Base-by-base conservation (phyloP, 2,329 filamentous ascomycete species). In the Harringtonia aguacate region DNA sequence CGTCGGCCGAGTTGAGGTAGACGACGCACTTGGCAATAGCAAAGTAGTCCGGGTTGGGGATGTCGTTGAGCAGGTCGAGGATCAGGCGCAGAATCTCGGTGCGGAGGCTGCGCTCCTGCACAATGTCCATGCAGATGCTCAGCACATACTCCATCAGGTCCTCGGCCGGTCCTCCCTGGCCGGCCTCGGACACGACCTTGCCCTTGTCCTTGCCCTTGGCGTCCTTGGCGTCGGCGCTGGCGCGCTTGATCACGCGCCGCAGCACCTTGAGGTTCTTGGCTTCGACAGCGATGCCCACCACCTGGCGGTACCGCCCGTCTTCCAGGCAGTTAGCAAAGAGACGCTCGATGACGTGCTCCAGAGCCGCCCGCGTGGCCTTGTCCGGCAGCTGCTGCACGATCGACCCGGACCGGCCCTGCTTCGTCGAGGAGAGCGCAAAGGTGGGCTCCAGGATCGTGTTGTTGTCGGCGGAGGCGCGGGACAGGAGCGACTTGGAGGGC, bases 11-110 rank as follows among this genome's bases (percentile, higher is more conserved):
- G 60, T 95, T 84, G 17, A 98, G 75, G 56, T 97, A 95, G 31
- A 98, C 90, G 27, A 95, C 92, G 56, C 92, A 98, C 65, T 94
- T 94, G 41, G 92, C 90, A 56, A 98, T 97, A 18, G 92, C 87
- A 62, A 98, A 98, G 65, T 95, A 97, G 61, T 98, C 92, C 0
- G 92, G 92, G 47, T 77, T 86, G 2, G 88, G 85, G 45, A 94
- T 92, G 46, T 94, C 86, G 66, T 84, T 95, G 31, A 98, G 73
- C n/a, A 98, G 77, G 47, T 90, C 86, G n/a, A 98, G 79, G 45
- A 98, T 92, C 37, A 98, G 73, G 55, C 84, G 82, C 47, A 98
- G 66, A 43, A 98, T 95, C 69, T 92, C 72, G 30, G 75, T 77
- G 49, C 92, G 80, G 57, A 97, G 77, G 39, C 81, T 81, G 43